These are phyloP conservation scores for Zygotorulaspora mrakii DNA, from an alignment of 1,139 yeast species.

Conservation along the genomic window DNA sequence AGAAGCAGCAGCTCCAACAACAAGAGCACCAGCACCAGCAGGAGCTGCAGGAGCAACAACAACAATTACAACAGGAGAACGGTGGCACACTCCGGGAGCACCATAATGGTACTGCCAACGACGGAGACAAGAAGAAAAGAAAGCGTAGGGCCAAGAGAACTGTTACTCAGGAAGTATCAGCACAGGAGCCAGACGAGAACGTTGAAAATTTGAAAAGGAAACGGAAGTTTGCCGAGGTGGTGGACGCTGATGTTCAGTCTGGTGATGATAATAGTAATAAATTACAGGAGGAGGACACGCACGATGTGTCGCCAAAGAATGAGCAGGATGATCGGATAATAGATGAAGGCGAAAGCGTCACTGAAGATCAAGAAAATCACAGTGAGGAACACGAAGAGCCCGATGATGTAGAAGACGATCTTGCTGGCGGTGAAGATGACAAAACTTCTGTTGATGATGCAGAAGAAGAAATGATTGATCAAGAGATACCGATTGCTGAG, in stretches of 20 bases:
- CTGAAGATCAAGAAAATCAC: slow-evolving; percentile 18
- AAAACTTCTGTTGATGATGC: slow-evolving; percentile 9
- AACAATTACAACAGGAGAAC: slow-evolving; percentile 2
- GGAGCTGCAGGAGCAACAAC: slow-evolving; percentile 4
- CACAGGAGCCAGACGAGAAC: background rate
- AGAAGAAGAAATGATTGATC: slow-evolving; percentile 12
- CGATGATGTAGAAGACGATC: slow-evolving; percentile 12
- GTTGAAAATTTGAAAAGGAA: slow-evolving; percentile 7
- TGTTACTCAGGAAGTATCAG: background rate
- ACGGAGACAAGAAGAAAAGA: slow-evolving; percentile 3
- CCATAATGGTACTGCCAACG: slow-evolving; percentile 5
- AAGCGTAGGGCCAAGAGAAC: slow-evolving; percentile 3
- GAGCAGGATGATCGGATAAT: slow-evolving; percentile 2
- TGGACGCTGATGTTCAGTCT: background rate
- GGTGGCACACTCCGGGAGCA: slow-evolving; percentile 8
- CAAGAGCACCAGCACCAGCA: slow-evolving; percentile 3
- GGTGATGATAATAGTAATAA: background rate
- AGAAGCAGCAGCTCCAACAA: slow-evolving; percentile 4
- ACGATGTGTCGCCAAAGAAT: too few species aligned
- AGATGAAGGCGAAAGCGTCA: slow-evolving; percentile 13
- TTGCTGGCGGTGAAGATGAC: slow-evolving; percentile 17
- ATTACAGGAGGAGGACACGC: too few species aligned
- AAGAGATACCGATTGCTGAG: slow-evolving; percentile 11
- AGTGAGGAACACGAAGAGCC: slow-evolving; percentile 15
- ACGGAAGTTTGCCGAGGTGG: slow-evolving; percentile 5